A percentile compares a stretch with the other conserved stretches of the same genome.
phyloP scores from a whole-genome alignment of 306 rosid species.

The Sphenostylis stenocarpa region DNA sequence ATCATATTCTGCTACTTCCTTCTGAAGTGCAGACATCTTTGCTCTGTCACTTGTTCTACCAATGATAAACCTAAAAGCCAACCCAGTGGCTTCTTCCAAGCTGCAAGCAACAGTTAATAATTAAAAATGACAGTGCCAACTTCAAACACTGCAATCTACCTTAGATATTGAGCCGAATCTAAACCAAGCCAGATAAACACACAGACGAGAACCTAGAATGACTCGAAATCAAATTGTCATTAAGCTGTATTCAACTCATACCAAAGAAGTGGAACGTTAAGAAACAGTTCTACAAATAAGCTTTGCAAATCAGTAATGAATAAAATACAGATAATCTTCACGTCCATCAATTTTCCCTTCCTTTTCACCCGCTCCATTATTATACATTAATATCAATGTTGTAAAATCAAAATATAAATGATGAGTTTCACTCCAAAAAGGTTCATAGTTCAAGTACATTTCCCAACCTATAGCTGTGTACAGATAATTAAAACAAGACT shows the following conservation, averaged over 20 bases:
- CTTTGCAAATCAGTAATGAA: not conserved
- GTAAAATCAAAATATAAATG: not conserved
- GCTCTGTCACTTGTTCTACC: constrained; percentile 68
- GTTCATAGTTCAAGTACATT: not conserved
- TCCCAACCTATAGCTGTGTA: not conserved
- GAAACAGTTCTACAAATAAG: constrained; percentile 7
- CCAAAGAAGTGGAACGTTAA: not conserved
- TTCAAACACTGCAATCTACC: not conserved
- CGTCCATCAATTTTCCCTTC: not conserved
- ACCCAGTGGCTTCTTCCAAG: constrained; percentile 96
- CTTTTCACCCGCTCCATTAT: too few relatives aligned
- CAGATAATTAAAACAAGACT: not conserved
- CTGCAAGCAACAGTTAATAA: constrained; percentile 51
- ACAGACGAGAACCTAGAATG: constrained; percentile 8
- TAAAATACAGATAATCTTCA: not conserved
- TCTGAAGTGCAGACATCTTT: constrained; percentile 71
- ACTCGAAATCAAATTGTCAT: constrained; percentile 1
- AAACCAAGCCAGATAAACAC: not conserved
- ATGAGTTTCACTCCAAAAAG: not conserved
- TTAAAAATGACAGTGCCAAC: not conserved
- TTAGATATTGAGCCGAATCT: not conserved
- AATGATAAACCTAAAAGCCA: constrained; percentile 88
- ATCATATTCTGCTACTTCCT: constrained; percentile 71
- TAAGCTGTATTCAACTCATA: constrained; percentile 1
- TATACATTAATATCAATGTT: not conserved